phyloP scores from a whole-genome alignment of 208 protist genomes.

The Strigomonas galati region DNA sequence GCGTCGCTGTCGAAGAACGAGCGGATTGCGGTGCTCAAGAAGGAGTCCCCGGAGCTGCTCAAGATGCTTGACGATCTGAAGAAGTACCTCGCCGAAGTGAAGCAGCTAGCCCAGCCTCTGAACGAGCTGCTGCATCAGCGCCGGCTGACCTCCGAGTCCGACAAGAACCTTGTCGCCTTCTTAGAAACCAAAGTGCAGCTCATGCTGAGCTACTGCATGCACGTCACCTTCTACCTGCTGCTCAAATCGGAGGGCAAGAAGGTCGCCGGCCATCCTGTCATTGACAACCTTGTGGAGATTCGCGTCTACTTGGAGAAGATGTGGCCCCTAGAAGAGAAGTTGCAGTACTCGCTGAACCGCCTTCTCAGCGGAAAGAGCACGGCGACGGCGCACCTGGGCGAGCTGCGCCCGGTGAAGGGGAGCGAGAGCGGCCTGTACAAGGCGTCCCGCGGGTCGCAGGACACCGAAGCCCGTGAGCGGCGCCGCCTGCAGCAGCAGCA shows the following conservation, averaged over 20 bases:
- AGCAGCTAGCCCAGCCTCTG: slow-evolving; percentile 75
- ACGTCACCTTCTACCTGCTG: slow-evolving; percentile 93
- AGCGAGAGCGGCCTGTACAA: slow-evolving; percentile 31
- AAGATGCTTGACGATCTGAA: slow-evolving; percentile 87
- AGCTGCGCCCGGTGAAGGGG: slow-evolving; percentile 65
- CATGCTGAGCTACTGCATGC: slow-evolving; percentile 96
- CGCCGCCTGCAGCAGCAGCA: slow-evolving; percentile 57
- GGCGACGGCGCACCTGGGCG: slow-evolving; percentile 51
- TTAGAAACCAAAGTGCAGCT: slow-evolving; percentile 91
- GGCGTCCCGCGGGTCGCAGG: slow-evolving; percentile 26
- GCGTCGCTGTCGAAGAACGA: slow-evolving; percentile 79
- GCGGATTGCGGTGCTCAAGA: slow-evolving; percentile 81
- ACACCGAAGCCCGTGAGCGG: slow-evolving; percentile 58
- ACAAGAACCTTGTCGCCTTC: slow-evolving; percentile 84
- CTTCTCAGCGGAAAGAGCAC: slow-evolving; percentile 83
- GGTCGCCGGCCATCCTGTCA: slow-evolving; percentile 92
- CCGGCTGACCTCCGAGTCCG: slow-evolving; percentile 47
- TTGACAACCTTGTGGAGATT: slow-evolving; percentile 91
- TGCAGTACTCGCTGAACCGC: slow-evolving; percentile 95
- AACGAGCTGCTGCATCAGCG: slow-evolving; percentile 81
- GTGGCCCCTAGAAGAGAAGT: slow-evolving; percentile 93
- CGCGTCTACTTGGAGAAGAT: slow-evolving; percentile 94
- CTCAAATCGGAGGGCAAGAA: slow-evolving; percentile 91
- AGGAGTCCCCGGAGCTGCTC: slow-evolving; percentile 90
- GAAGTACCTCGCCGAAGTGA: slow-evolving; percentile 83